These are phyloP conservation scores for Populus hybrid DNA, from an alignment of 441 rosid genomes.

Conservation along the genomic window DNA sequence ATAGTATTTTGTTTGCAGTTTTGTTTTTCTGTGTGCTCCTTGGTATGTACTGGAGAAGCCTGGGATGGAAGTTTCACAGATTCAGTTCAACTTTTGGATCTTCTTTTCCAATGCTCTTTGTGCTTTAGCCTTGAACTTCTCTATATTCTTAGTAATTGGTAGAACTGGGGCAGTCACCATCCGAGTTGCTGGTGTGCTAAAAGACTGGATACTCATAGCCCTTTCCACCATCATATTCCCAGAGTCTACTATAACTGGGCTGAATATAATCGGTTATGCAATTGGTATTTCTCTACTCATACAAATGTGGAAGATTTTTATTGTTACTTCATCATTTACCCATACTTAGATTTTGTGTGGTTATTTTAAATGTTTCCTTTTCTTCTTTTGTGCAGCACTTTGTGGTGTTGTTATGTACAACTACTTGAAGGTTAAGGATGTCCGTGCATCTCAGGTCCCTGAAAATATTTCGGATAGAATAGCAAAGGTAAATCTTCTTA, in stretches of 20 bases:
- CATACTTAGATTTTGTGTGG: background rate
- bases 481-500: slow-evolving; percentile 45
- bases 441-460: slow-evolving; percentile 68
- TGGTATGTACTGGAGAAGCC: slow-evolving; percentile 95
- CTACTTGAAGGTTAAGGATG: slow-evolving; percentile 87
- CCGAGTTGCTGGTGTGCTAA: slow-evolving; percentile 97
- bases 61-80: slow-evolving; percentile 77
- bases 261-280: slow-evolving; percentile 93
- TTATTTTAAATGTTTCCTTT: background rate
- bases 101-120: slow-evolving; percentile 96
- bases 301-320: background rate
- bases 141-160: slow-evolving; percentile 94
- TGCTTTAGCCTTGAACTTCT: slow-evolving; percentile 92
- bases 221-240: slow-evolving; percentile 95
- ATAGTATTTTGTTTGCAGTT: slow-evolving; percentile 49
- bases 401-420: slow-evolving; percentile 99
- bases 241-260: slow-evolving; percentile 87
- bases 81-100: slow-evolving; percentile 97
- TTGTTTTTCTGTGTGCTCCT: slow-evolving; percentile 88
- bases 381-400: slow-evolving; percentile 50
- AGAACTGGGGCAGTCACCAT: slow-evolving; percentile 98
- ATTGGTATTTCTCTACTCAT: slow-evolving; percentile 55
- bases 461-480: slow-evolving; percentile 77
- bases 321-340: background rate
- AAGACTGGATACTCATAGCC: slow-evolving; percentile 99